Conservation (phyloP, 1,284 basidiomycete genomes). For the Ustilago bromivora region DNA sequence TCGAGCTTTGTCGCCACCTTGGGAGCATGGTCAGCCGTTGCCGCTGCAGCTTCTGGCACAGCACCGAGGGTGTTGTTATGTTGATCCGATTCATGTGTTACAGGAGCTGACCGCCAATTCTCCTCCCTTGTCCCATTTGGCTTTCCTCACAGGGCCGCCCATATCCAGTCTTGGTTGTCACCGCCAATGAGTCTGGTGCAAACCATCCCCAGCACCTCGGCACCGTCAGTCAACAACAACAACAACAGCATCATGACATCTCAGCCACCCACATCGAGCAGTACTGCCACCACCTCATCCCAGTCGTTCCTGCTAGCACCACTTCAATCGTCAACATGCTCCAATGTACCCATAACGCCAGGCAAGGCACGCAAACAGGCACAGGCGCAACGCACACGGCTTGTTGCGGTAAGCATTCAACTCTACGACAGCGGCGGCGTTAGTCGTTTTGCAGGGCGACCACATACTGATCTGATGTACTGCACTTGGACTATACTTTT, state of each 20-base stretch:
- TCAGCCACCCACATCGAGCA: slow-evolving; percentile 22
- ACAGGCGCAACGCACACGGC: slow-evolving; percentile 47
- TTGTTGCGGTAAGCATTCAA: slow-evolving; percentile 40
- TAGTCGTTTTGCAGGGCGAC: too few species aligned
- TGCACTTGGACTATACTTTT: background rate
- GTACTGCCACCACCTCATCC: slow-evolving; percentile 23
- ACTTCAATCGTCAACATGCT: slow-evolving; percentile 31
- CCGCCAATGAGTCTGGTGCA: slow-evolving; percentile 25
- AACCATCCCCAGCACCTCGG: slow-evolving; percentile 15
- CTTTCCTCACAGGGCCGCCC: background rate
- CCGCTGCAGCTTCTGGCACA: background rate
- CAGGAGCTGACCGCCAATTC: background rate
- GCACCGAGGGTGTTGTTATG: background rate
- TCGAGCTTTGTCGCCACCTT: background rate
- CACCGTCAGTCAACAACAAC: slow-evolving; percentile 9
- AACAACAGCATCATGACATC: slow-evolving; percentile 45
- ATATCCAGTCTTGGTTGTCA: background rate
- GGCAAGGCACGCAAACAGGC: slow-evolving; percentile 50
- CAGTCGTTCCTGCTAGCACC: slow-evolving; percentile 42
- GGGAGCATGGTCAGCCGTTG: background rate
- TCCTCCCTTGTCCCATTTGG: background rate
- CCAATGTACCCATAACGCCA: slow-evolving; percentile 43
- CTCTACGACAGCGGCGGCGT: background rate
- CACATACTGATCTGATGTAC: background rate
- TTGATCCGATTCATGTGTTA: background rate